Conservation (phyloP, 176 grass and related monocot species). For the Avena atlantica region DNA sequence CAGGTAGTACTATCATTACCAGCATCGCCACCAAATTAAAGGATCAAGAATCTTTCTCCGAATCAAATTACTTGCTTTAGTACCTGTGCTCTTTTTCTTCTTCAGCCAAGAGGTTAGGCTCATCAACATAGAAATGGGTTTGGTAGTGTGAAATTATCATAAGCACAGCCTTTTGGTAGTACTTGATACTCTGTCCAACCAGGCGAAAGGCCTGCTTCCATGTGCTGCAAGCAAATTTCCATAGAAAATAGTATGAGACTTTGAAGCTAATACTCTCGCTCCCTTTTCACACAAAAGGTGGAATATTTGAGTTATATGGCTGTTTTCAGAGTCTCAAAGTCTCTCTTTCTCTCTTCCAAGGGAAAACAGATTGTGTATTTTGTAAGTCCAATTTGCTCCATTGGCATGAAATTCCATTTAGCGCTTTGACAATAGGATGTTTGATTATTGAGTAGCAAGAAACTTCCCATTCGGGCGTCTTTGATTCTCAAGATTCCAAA, state of each 20-base stretch:
- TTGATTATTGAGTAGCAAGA: not conserved
- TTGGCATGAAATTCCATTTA: not conserved
- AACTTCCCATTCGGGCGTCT: not conserved
- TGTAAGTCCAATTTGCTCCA: not conserved
- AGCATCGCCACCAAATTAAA: conserved; percentile 30
- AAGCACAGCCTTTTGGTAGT: conserved; percentile 23
- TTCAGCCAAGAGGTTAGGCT: conserved; percentile 40
- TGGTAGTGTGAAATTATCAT: conserved; percentile 48
- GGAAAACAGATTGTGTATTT: not conserved
- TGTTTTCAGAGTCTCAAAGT: not conserved
- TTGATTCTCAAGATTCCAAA: not conserved
- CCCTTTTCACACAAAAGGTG: too few relatives aligned
- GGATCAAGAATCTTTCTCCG: conserved; percentile 31
- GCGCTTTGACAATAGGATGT: too few relatives aligned
- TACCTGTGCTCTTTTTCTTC: conserved; percentile 42
- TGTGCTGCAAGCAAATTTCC: conserved; percentile 32
- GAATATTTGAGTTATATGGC: not conserved
- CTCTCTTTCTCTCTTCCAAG: not conserved
- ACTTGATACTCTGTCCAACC: conserved; percentile 40
- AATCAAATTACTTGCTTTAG: conserved; percentile 49
- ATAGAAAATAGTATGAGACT: not conserved
- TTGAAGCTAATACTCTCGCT: not conserved
- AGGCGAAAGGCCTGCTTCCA: conserved; percentile 41
- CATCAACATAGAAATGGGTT: conserved; percentile 19
- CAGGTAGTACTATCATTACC: conserved; percentile 37